Percentiles rank a stretch among this genome's conserved stretches.
phyloP scores from a whole-genome alignment of 805 yeast genomes.

The Scheffersomyces lignosus region DNA sequence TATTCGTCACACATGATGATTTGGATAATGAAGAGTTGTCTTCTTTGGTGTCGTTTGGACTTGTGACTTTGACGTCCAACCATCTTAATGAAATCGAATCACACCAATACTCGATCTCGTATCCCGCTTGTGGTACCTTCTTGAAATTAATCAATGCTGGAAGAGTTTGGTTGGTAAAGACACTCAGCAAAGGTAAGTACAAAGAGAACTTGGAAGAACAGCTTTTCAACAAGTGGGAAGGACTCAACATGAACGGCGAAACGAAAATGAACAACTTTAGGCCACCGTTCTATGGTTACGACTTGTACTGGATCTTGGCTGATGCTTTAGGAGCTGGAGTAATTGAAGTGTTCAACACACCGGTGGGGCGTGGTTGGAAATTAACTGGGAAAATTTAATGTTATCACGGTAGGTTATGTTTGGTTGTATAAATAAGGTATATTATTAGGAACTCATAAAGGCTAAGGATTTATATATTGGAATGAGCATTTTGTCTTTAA shows the following conservation, averaged over 20 bases:
- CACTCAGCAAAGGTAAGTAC: slow-evolving; percentile 34
- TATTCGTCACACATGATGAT: slow-evolving; percentile 23
- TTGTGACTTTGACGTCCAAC: slow-evolving; percentile 45
- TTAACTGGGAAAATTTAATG: slow-evolving; percentile 46
- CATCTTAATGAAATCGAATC: slow-evolving; percentile 43
- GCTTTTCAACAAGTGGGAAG: slow-evolving; percentile 47
- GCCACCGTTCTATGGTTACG: slow-evolving; percentile 52
- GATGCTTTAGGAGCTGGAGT: slow-evolving; percentile 53
- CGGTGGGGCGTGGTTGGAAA: slow-evolving; percentile 59
- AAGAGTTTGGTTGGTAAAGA: slow-evolving; percentile 43
- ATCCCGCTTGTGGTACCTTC: slow-evolving; percentile 53
- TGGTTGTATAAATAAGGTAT: too few species aligned
- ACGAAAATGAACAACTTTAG: slow-evolving; percentile 39
- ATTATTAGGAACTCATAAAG: too few species aligned
- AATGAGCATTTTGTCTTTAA: too few species aligned
- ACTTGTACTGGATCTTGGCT: slow-evolving; percentile 50
- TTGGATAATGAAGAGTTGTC: slow-evolving; percentile 28
- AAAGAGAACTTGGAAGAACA: slow-evolving; percentile 46
- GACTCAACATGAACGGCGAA: slow-evolving; percentile 23
- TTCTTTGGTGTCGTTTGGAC: slow-evolving; percentile 40
- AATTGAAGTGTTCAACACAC: slow-evolving; percentile 52
- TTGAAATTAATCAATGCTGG: slow-evolving; percentile 46
- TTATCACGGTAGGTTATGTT: too few species aligned
- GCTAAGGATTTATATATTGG: too few species aligned
- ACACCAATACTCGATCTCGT: slow-evolving; percentile 41